These are phyloP conservation scores for Parastagonospora nodorum DNA, from an alignment of 2,329 filamentous ascomycete species.

Conservation along the genomic window DNA sequence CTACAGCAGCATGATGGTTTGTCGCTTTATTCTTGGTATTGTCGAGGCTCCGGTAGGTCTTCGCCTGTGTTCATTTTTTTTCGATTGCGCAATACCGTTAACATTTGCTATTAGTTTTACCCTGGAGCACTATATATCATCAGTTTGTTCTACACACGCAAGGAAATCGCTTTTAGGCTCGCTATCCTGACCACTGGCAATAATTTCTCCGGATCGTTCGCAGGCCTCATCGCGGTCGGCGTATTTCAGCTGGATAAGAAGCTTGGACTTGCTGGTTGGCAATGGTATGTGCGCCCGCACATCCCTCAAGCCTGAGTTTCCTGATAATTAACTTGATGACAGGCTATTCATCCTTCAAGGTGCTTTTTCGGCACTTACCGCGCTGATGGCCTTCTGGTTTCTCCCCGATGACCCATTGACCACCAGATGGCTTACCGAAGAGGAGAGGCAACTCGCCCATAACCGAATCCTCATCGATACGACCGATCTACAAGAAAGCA, in stretches of 20 bases:
- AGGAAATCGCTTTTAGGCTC: slow-evolving; percentile 40
- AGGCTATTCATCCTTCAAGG: slow-evolving; percentile 51
- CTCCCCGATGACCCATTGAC: slow-evolving; percentile 34
- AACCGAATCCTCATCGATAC: slow-evolving; percentile 51
- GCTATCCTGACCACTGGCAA: slow-evolving; percentile 47
- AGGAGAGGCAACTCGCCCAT: slow-evolving; percentile 47
- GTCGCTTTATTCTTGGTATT: slow-evolving; percentile 30
- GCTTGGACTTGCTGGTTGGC: slow-evolving; percentile 49
- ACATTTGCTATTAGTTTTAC: slow-evolving; percentile 18
- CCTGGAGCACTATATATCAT: slow-evolving; percentile 44
- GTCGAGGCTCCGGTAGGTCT: slow-evolving; percentile 24
- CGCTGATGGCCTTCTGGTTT: slow-evolving; percentile 17
- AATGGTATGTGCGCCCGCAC: slow-evolving; percentile 52
- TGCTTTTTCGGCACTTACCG: slow-evolving; percentile 11
- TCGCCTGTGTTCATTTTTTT: too few species aligned
- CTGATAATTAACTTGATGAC: slow-evolving; percentile 23
- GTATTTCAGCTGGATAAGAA: slow-evolving; percentile 46
- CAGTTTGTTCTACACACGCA: slow-evolving; percentile 44
- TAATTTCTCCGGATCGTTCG: slow-evolving; percentile 47
- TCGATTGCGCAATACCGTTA: too few species aligned
- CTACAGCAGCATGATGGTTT: too few species aligned
- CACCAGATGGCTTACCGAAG: slow-evolving; percentile 51
- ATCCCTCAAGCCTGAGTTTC: slow-evolving; percentile 38
- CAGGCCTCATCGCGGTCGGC: slow-evolving; percentile 49
- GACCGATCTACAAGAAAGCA: slow-evolving; percentile 34